A percentile compares a stretch with the other conserved stretches of the same genome.
phyloP scores from a whole-genome alignment of 345 rosid species.

The Rhizophora mangle region DNA sequence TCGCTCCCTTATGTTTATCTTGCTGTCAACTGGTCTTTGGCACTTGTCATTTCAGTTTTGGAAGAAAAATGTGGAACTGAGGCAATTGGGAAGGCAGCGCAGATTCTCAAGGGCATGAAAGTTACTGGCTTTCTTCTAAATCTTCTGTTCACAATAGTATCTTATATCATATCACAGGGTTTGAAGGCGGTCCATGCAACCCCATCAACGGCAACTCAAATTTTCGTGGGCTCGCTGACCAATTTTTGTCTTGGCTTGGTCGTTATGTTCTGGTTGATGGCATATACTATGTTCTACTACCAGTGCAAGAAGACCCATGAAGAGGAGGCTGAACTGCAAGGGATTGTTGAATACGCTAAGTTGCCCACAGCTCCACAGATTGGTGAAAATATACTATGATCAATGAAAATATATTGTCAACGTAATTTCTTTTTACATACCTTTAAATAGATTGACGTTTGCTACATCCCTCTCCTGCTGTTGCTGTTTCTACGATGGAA shows the following conservation, averaged over 20 bases:
- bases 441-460: too few species aligned
- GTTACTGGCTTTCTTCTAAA: slow-evolving; percentile 45
- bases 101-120: slow-evolving; percentile 45
- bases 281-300: slow-evolving; percentile 42
- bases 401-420: too few species aligned
- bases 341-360: slow-evolving; percentile 36
- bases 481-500: too few species aligned
- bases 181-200: slow-evolving; percentile 9
- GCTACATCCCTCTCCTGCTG: too few species aligned
- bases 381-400: slow-evolving; percentile 19
- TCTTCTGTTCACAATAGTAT: slow-evolving; percentile 23
- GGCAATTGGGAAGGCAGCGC: slow-evolving; percentile 59
- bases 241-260: slow-evolving; percentile 16
- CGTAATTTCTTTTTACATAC: too few species aligned
- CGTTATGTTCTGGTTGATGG: slow-evolving; percentile 34
- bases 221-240: slow-evolving; percentile 24
- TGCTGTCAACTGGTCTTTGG: slow-evolving; percentile 43
- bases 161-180: slow-evolving; percentile 6
- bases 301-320: slow-evolving; percentile 44
- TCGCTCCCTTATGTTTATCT: slow-evolving; percentile 26
- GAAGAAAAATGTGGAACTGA: slow-evolving; percentile 51
- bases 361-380: slow-evolving; percentile 25
- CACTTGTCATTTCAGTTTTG: slow-evolving; percentile 50
- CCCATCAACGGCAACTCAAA: slow-evolving; percentile 1
- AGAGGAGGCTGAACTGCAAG: slow-evolving; percentile 40